Evolutionary conservation across 2,329 filamentous ascomycete genomes (phyloP).

Genomic region (Fusarium zealandicum): DNA sequence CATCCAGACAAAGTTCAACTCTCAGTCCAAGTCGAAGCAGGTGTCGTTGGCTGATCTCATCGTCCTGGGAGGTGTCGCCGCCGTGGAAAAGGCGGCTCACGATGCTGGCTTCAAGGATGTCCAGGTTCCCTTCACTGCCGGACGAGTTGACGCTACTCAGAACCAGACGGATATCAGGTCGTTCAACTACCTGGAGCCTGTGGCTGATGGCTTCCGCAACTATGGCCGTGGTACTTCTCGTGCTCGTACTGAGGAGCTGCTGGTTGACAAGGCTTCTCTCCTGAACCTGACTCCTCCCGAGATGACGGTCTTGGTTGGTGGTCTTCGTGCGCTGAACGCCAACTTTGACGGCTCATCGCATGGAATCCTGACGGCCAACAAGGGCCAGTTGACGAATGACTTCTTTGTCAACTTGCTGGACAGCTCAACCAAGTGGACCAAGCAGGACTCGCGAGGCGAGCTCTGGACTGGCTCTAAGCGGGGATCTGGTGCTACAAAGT

Average conservation of each 20-base stretch:
- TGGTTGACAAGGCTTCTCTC: constrained; percentile 75
- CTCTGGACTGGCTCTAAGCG: constrained; percentile 70
- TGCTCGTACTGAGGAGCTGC: constrained; percentile 70
- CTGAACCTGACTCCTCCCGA: constrained; percentile 76
- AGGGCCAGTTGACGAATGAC: constrained; percentile 77
- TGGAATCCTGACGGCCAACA: constrained; percentile 72
- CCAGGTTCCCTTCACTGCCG: constrained; percentile 74
- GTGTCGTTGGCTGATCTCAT: constrained; percentile 82
- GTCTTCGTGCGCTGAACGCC: constrained; percentile 71
- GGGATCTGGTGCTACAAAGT: constrained; percentile 71
- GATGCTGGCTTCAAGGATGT: constrained; percentile 54
- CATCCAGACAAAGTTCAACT: constrained; percentile 73
- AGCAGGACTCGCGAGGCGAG: constrained; percentile 57
- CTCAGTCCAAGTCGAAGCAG: constrained; percentile 61
- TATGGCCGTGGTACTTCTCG: constrained; percentile 69
- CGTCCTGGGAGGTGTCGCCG: constrained; percentile 74
- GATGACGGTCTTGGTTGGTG: constrained; percentile 73
- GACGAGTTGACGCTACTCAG: constrained; percentile 74
- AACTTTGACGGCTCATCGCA: constrained; percentile 74
- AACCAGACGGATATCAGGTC: constrained; percentile 74
- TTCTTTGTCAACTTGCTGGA: constrained; percentile 85
- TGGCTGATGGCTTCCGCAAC: constrained; percentile 81
- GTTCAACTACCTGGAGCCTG: constrained; percentile 71
- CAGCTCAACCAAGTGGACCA: constrained; percentile 66
- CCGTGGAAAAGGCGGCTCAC: constrained; percentile 73